Evolutionary conservation across 106 monocot genomes (phyloP).

Genomic region (Acanthochlamys bracteata): DNA sequence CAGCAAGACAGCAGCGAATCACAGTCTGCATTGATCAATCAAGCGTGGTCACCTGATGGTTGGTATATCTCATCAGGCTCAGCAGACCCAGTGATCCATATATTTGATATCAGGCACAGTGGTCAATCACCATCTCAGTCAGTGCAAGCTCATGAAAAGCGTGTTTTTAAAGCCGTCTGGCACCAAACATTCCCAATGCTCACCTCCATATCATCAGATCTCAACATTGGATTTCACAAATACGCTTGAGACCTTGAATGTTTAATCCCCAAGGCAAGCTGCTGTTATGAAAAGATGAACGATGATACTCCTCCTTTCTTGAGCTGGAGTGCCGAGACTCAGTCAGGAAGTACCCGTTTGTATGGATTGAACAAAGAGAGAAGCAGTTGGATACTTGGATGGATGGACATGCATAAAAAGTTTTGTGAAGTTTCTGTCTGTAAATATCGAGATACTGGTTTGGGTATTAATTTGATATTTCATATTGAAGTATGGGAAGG

Average conservation of each 20-base stretch:
- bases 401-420: too few species aligned
- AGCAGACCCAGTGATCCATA: constrained; percentile 73
- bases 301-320: too few species aligned
- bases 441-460: too few species aligned
- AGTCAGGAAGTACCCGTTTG: too few species aligned
- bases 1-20: constrained; percentile 93
- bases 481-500: too few species aligned
- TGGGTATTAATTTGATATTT: too few species aligned
- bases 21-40: constrained; percentile 82
- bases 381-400: too few species aligned
- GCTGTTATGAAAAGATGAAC: too few species aligned
- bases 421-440: too few species aligned
- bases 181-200: constrained; percentile 58
- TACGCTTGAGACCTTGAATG: constrained; percentile 3
- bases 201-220: constrained; percentile 87
- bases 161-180: constrained; percentile 92
- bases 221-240: constrained; percentile 76
- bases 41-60: constrained; percentile 89
- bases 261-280: too few species aligned
- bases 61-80: constrained; percentile 72
- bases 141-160: constrained; percentile 73
- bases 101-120: constrained; percentile 73
- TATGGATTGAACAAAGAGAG: too few species aligned
- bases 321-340: too few species aligned
- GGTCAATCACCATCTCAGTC: constrained; percentile 53